phyloP scores from a whole-genome alignment of 2,329 filamentous ascomycete genomes.

The Fusarium domesticum region DNA sequence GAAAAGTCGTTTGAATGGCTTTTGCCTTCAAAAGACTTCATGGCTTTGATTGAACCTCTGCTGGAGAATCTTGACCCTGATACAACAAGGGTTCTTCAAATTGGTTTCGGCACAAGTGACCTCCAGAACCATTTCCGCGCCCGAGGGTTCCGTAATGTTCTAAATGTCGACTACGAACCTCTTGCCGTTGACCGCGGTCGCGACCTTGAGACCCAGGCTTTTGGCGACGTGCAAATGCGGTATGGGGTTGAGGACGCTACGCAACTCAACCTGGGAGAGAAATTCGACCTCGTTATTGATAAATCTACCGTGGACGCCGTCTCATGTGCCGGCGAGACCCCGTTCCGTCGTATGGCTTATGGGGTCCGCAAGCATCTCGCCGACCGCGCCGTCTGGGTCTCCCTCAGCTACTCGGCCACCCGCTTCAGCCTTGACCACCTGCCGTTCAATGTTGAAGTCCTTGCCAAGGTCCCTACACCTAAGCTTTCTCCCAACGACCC shows the following conservation, averaged over 20 bases:
- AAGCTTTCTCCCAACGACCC: constrained; percentile 44
- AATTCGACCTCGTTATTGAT: constrained; percentile 46
- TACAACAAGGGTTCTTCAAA: constrained; percentile 40
- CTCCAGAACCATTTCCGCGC: constrained; percentile 46
- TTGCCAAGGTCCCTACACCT: constrained; percentile 41
- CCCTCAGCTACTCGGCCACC: constrained; percentile 44
- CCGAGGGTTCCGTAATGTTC: constrained; percentile 41
- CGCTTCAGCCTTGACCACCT: constrained; percentile 40
- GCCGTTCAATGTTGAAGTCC: constrained; percentile 42
- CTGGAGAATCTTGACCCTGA: constrained; percentile 30
- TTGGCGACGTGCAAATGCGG: constrained; percentile 43
- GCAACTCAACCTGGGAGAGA: constrained; percentile 27
- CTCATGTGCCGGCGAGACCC: constrained; percentile 42
- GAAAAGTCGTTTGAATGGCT: constrained; percentile 51
- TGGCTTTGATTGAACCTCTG: constrained; percentile 39
- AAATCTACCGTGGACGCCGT: constrained; percentile 51
- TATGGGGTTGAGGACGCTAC: constrained; percentile 48
- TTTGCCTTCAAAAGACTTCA: constrained; percentile 40
- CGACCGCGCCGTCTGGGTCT: constrained; percentile 44
- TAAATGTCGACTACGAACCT: constrained; percentile 51
- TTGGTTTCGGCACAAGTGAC: constrained; percentile 51
- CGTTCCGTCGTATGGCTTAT: constrained; percentile 38
- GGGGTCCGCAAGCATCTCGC: constrained; percentile 36
- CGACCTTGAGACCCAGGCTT: constrained; percentile 38
- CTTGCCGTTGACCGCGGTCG: constrained; percentile 44